Evolutionary conservation across 305 asterid genomes (phyloP).

Genomic region (Fraxinus angustifolia): DNA sequence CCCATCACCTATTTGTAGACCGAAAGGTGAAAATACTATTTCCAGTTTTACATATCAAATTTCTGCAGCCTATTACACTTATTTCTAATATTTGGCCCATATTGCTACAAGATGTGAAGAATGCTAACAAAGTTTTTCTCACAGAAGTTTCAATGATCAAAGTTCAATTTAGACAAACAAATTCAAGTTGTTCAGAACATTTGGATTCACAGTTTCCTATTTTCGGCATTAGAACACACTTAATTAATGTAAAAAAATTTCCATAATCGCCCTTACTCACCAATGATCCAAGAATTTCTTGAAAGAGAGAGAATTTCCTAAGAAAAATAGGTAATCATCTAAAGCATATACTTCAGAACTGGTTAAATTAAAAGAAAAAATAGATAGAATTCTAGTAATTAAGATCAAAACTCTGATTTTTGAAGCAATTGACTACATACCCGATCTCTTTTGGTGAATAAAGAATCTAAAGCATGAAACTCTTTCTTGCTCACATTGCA

Average conservation of each 20-base stretch:
- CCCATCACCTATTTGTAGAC: background rate
- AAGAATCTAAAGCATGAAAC: constrained; percentile 36
- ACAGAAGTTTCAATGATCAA: background rate
- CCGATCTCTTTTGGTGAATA: constrained; percentile 33
- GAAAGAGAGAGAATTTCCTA: background rate
- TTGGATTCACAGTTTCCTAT: background rate
- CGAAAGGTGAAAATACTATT: background rate
- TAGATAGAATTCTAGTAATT: background rate
- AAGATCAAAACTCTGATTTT: constrained; percentile 7
- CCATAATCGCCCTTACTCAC: background rate
- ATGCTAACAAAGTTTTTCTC: background rate
- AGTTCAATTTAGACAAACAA: background rate
- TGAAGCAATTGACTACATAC: constrained; percentile 19
- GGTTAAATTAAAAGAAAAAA: background rate
- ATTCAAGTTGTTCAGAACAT: background rate
- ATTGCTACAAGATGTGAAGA: constrained; percentile 12
- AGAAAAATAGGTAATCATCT: background rate
- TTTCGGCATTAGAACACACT: background rate
- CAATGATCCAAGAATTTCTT: background rate
- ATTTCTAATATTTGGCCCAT: background rate
- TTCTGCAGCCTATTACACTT: background rate
- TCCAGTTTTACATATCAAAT: background rate
- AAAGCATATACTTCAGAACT: constrained; percentile 2
- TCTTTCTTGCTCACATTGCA: constrained; percentile 54
- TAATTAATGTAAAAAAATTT: background rate